A percentile compares a stretch with the other conserved stretches of the same genome.
Conservation (phyloP, 495 filamentous ascomycete species). For the Penicillium angulare region DNA sequence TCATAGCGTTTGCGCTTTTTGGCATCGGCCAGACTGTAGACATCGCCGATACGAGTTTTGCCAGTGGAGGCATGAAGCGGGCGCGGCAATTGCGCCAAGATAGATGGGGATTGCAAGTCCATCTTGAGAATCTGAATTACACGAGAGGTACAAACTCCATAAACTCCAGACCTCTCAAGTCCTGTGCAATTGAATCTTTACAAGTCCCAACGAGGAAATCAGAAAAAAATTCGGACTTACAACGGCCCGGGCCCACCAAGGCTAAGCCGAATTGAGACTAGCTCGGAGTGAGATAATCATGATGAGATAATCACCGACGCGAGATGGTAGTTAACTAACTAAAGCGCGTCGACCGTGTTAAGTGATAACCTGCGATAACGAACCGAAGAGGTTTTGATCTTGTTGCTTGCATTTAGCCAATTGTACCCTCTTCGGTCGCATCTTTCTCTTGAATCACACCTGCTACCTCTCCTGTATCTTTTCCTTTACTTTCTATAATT, state of each 20-base stretch:
- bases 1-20: slow-evolving; percentile 88
- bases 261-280: slow-evolving; percentile 14
- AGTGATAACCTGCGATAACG: slow-evolving; percentile 8
- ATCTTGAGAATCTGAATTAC: slow-evolving; percentile 28
- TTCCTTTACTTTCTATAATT: too few species aligned
- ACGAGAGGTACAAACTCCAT: slow-evolving; percentile 4
- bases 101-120: slow-evolving; percentile 48
- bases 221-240: slow-evolving; percentile 47
- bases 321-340: too few species aligned
- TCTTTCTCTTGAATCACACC: too few species aligned
- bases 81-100: slow-evolving; percentile 64
- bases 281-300: slow-evolving; percentile 2
- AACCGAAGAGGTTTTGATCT: neutral
- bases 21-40: slow-evolving; percentile 65
- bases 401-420: too few species aligned
- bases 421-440: too few species aligned
- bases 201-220: slow-evolving; percentile 31
- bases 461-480: neutral
- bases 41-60: slow-evolving; percentile 64
- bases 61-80: slow-evolving; percentile 60
- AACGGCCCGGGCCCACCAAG: slow-evolving; percentile 23
- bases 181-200: slow-evolving; percentile 19
- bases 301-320: slow-evolving; percentile 25
- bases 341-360: slow-evolving; percentile 27
- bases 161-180: slow-evolving; percentile 20